A percentile compares a stretch with the other conserved stretches of the same genome.
These are phyloP conservation scores for Cladosporium halotolerans DNA, from an alignment of 2,329 filamentous ascomycete species.

Conservation along the genomic window DNA sequence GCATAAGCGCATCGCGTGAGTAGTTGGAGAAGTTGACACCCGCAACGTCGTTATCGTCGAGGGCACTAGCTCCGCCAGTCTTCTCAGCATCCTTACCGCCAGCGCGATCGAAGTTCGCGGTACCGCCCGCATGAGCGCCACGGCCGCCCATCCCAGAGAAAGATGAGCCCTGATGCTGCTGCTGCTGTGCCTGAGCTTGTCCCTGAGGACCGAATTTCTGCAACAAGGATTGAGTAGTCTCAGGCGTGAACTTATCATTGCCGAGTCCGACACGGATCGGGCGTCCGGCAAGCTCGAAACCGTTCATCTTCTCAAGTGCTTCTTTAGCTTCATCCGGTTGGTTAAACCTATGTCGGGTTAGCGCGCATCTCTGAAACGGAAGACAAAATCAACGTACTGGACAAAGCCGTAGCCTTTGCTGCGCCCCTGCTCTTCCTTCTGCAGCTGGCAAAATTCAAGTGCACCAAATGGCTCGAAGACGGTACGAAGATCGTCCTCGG, in stretches of 20 bases:
- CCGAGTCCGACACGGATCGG: slow-evolving; percentile 97
- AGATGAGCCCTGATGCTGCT: slow-evolving; percentile 57
- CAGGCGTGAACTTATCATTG: slow-evolving; percentile 99
- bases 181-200: slow-evolving; percentile 17
- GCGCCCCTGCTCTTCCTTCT: slow-evolving; percentile 87
- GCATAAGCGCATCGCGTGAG: slow-evolving; percentile 96
- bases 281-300: slow-evolving; percentile 94
- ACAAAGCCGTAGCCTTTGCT: slow-evolving; percentile 98
- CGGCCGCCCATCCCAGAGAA: slow-evolving; percentile 88
- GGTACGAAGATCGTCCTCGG: slow-evolving; percentile 88
- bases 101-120: slow-evolving; percentile 77
- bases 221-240: slow-evolving; percentile 86
- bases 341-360: slow-evolving; percentile 24
- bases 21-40: slow-evolving; percentile 99
- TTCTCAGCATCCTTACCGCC: slow-evolving; percentile 82
- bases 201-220: slow-evolving; percentile 83
- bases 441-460: slow-evolving; percentile 93
- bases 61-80: slow-evolving; percentile 79
- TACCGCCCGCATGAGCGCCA: slow-evolving; percentile 70
- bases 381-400: slow-evolving; percentile 60
- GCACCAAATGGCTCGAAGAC: slow-evolving; percentile 98
- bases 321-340: slow-evolving; percentile 87
- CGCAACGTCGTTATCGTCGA: slow-evolving; percentile 95
- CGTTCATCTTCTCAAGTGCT: slow-evolving; percentile 94
- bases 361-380: neutral